These are phyloP conservation scores for Bacterosira constricta DNA, from an alignment of 108 stramenopile species.

Conservation along the genomic window DNA sequence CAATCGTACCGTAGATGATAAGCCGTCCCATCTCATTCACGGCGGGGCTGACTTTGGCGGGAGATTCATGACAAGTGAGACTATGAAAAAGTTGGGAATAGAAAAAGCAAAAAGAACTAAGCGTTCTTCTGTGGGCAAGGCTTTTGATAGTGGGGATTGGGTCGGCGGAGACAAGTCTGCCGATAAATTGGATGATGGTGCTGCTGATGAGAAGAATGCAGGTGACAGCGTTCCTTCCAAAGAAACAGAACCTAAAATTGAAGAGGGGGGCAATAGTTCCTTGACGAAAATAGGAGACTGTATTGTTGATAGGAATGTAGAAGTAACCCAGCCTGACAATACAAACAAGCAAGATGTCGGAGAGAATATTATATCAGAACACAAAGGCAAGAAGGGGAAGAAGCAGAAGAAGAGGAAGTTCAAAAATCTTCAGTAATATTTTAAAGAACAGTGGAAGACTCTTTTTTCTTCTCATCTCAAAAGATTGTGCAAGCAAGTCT, in stretches of 20 bases:
- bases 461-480: too few relatives aligned
- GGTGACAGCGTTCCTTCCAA: too few relatives aligned
- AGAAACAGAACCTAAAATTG: neutral
- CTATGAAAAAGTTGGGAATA: constrained; percentile 48
- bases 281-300: constrained; percentile 34
- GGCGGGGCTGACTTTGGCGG: constrained; percentile 60
- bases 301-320: constrained; percentile 10
- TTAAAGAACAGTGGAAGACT: too few relatives aligned
- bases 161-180: neutral
- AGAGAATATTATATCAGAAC: neutral
- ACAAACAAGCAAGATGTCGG: too few relatives aligned
- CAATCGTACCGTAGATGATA: constrained; percentile 54
- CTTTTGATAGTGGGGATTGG: constrained; percentile 15
- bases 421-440: constrained; percentile 23
- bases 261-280: neutral
- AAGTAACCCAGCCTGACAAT: too few relatives aligned
- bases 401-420: constrained; percentile 21
- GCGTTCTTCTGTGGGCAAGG: neutral
- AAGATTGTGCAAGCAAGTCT: too few relatives aligned
- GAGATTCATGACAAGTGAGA: constrained; percentile 67
- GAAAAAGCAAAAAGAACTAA: neutral
- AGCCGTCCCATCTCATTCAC: constrained; percentile 64
- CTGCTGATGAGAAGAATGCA: neutral
- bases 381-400: neutral
- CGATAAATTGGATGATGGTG: too few relatives aligned